Conservation (phyloP, 2,329 filamentous ascomycete species). For the Alternaria rosae region DNA sequence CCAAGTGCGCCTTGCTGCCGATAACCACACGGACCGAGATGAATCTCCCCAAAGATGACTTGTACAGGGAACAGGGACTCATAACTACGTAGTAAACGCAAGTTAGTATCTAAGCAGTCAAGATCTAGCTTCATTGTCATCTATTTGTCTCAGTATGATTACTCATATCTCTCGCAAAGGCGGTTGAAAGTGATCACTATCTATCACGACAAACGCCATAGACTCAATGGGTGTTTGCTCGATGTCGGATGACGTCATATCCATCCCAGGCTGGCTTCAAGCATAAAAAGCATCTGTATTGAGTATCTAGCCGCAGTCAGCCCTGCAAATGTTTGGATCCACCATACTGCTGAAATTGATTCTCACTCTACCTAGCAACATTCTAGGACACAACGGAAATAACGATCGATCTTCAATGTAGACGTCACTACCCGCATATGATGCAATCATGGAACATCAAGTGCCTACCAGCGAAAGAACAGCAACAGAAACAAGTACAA, state of each 20-base stretch:
- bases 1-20: not conserved
- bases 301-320: not conserved
- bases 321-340: not conserved
- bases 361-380: not conserved
- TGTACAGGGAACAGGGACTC: not conserved
- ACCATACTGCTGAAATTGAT: not conserved
- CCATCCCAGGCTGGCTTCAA: not conserved
- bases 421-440: slow-evolving; percentile 1
- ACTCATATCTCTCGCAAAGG: not conserved
- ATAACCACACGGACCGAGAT: not conserved
- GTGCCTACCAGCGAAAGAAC: not conserved
- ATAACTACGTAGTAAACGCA: not conserved
- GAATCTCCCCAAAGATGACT: not conserved
- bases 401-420: not conserved
- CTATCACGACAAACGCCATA: not conserved
- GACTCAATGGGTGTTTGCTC: not conserved
- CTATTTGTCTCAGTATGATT: not conserved
- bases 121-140: not conserved
- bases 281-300: not conserved
- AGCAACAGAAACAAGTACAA: not conserved
- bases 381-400: not conserved
- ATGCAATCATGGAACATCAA: not conserved
- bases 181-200: not conserved
- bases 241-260: not conserved
- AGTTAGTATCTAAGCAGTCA: not conserved